Percentiles rank a stretch among this genome's conserved stretches.
Evolutionary conservation across 2,329 filamentous ascomycete genomes (phyloP).

Genomic region (Monosporascus sp.): DNA sequence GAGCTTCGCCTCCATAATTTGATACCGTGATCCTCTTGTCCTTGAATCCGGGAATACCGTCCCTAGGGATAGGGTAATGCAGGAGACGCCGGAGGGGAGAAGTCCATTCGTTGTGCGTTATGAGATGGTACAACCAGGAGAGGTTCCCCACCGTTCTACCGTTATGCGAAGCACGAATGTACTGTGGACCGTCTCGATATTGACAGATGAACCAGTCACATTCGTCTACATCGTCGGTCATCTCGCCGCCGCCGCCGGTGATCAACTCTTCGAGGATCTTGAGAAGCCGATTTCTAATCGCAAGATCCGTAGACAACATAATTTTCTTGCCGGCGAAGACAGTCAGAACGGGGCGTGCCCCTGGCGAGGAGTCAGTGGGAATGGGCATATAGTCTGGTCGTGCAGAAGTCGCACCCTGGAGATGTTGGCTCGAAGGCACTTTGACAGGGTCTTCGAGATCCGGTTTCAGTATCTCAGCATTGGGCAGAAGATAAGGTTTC

Average conservation of each 20-base stretch:
- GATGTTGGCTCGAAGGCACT: slow-evolving; percentile 52
- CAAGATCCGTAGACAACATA: slow-evolving; percentile 70
- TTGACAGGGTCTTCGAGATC: slow-evolving; percentile 50
- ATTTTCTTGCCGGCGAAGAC: slow-evolving; percentile 77
- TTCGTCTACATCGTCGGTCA: slow-evolving; percentile 60
- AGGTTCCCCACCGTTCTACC: slow-evolving; percentile 87
- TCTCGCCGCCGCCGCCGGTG: slow-evolving; percentile 60
- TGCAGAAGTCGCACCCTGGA: slow-evolving; percentile 61
- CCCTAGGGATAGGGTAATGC: slow-evolving; percentile 79
- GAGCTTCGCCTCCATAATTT: slow-evolving; percentile 92
- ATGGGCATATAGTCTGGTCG: slow-evolving; percentile 39
- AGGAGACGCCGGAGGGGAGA: slow-evolving; percentile 76
- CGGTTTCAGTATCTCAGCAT: slow-evolving; percentile 73
- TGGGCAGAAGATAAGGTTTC: slow-evolving; percentile 74
- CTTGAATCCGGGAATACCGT: slow-evolving; percentile 75
- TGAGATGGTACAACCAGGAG: slow-evolving; percentile 89
- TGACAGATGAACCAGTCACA: slow-evolving; percentile 85
- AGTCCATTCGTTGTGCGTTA: slow-evolving; percentile 84
- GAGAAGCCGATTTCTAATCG: slow-evolving; percentile 60
- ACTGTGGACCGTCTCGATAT: slow-evolving; percentile 76
- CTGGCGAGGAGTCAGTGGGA: slow-evolving; percentile 30
- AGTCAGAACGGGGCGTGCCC: slow-evolving; percentile 48
- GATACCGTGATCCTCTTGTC: slow-evolving; percentile 79
- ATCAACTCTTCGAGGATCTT: slow-evolving; percentile 69
- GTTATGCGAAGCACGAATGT: slow-evolving; percentile 67